Percentiles rank a stretch among this genome's conserved stretches.
Conservation (phyloP, 1,139 yeast species). For the Taiozyma sp. region DNA sequence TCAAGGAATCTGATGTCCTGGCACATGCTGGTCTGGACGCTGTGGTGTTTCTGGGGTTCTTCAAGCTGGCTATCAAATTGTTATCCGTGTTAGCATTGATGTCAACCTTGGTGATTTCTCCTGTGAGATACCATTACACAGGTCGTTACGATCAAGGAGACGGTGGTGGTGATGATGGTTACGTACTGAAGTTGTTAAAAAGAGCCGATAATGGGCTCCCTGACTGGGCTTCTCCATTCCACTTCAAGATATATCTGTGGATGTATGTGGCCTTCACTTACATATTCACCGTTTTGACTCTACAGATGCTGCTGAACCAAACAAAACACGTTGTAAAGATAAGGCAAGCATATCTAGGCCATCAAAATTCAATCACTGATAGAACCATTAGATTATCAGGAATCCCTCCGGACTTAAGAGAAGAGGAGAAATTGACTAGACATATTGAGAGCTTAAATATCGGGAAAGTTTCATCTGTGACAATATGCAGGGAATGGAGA, state of each 20-base stretch:
- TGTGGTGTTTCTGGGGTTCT: slow-evolving; percentile 73
- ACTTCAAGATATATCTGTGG: slow-evolving; percentile 42
- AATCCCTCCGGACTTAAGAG: slow-evolving; percentile 79
- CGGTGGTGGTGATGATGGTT: slow-evolving; percentile 12
- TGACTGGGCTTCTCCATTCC: slow-evolving; percentile 17
- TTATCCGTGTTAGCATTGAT: slow-evolving; percentile 48
- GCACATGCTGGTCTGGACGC: slow-evolving; percentile 95
- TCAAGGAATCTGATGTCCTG: slow-evolving; percentile 72
- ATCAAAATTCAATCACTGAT: slow-evolving; percentile 88
- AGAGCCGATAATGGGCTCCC: background rate
- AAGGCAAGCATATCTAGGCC: slow-evolving; percentile 80
- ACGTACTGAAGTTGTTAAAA: background rate
- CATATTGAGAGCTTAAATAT: slow-evolving; percentile 77
- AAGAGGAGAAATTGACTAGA: slow-evolving; percentile 59
- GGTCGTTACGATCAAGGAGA: slow-evolving; percentile 42
- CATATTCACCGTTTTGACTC: slow-evolving; percentile 68
- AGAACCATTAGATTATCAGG: slow-evolving; percentile 88
- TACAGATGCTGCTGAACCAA: slow-evolving; percentile 57
- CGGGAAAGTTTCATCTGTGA: slow-evolving; percentile 73
- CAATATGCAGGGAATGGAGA: slow-evolving; percentile 85
- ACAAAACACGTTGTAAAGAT: slow-evolving; percentile 69
- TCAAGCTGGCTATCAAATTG: slow-evolving; percentile 65
- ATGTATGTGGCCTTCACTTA: slow-evolving; percentile 86
- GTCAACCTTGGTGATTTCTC: slow-evolving; percentile 59
- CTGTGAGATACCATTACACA: slow-evolving; percentile 63